Percentiles rank a stretch among this genome's conserved stretches.
Conservation (phyloP, 192 early-diverging fungal species). For the Coemansia sp. region DNA sequence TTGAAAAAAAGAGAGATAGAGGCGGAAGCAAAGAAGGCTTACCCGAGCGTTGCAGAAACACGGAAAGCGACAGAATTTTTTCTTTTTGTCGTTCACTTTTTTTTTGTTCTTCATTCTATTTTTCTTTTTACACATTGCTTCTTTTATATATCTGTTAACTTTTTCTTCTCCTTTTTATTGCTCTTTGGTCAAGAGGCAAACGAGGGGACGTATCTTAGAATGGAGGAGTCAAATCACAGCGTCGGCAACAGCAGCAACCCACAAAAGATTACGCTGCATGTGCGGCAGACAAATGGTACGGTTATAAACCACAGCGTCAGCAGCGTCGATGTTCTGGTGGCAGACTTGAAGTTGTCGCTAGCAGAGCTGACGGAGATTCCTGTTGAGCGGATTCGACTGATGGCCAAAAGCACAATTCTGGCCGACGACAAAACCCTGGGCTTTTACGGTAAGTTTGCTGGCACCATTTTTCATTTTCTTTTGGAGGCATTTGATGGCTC, state of each 20-base stretch:
- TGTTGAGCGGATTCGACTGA: constrained; percentile 36
- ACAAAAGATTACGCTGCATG: constrained; percentile 20
- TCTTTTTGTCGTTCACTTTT: not conserved
- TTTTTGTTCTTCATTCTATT: not conserved
- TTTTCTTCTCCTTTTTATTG: not conserved
- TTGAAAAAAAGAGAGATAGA: not conserved
- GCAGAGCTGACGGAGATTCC: constrained; percentile 36
- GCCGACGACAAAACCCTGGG: constrained; percentile 38
- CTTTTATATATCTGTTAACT: constrained; percentile 2
- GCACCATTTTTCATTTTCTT: not conserved
- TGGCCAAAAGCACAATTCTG: constrained; percentile 38
- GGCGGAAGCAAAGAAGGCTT: not conserved
- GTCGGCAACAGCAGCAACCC: constrained; percentile 10
- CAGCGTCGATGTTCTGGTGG: constrained; percentile 9
- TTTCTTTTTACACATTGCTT: constrained; percentile 6
- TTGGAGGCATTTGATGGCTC: not conserved
- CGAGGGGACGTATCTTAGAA: not conserved
- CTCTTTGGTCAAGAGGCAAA: not conserved
- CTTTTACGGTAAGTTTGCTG: constrained; percentile 34
- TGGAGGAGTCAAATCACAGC: constrained; percentile 14
- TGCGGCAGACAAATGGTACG: constrained; percentile 40
- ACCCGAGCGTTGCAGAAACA: not conserved
- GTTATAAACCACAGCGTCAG: constrained; percentile 20
- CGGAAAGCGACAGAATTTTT: too few relatives aligned
- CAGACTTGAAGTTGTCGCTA: constrained; percentile 33